phyloP scores from a whole-genome alignment of 768 basidiomycete genomes.

The Rickenella mellea region DNA sequence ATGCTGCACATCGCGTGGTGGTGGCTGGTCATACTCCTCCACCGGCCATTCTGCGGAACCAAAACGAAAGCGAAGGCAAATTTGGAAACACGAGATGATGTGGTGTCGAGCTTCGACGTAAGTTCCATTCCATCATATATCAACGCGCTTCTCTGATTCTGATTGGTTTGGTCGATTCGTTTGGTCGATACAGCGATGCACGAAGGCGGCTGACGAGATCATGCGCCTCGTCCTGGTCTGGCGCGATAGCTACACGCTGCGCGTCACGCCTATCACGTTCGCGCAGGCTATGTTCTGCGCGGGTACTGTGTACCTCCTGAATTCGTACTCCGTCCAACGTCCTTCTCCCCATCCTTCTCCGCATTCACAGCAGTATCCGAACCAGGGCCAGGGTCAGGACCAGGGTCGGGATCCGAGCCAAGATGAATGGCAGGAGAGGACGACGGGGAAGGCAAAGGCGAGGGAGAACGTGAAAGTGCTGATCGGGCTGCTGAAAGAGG shows the following conservation, averaged over 20 bases:
- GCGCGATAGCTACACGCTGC: constrained; percentile 43
- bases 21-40: constrained; percentile 52
- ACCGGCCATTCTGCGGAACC: constrained; percentile 36
- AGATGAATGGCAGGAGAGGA: constrained; percentile 31
- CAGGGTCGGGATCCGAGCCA: no score
- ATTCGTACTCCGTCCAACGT: no score
- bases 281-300: constrained; percentile 51
- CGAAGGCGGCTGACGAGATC: constrained; percentile 44
- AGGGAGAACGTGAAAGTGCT: constrained; percentile 36
- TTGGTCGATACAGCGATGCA: constrained; percentile 31
- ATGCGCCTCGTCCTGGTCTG: constrained; percentile 42
- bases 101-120: constrained; percentile 28
- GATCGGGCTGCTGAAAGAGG: constrained; percentile 41
- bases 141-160: neutral
- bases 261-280: constrained; percentile 48
- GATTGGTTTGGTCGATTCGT: constrained; percentile 6
- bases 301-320: constrained; percentile 47
- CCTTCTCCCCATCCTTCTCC: no score
- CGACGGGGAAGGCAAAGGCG: constrained; percentile 34
- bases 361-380: no score
- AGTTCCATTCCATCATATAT: neutral
- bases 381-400: no score
- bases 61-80: constrained; percentile 21
- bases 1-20: constrained; percentile 49
- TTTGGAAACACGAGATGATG: constrained; percentile 32